Evolutionary conservation across 2,329 filamentous ascomycete genomes (phyloP), one percentile per base, ranked within the genome.

Genomic region (Myriangium duriaei): DNA sequence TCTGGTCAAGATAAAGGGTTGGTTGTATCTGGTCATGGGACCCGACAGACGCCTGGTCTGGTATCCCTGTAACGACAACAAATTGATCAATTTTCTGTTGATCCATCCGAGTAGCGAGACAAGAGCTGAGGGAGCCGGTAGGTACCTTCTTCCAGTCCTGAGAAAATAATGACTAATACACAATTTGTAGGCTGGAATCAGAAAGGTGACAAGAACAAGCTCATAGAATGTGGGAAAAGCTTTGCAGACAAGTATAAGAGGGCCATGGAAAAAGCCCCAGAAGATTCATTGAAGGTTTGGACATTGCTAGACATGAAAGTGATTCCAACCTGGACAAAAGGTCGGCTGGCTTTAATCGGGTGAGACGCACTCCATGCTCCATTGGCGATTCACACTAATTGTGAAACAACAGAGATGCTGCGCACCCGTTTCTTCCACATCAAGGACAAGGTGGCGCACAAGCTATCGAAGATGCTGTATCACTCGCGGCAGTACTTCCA

Each of bases 391-490:
- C n/a, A n/a, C n/a, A n/a, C n/a, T n/a, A n/a, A n/a, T n/a, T n/a
- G n/a, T n/a, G n/a, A n/a, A n/a, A n/a, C n/a, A n/a, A n/a, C n/a
- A n/a, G 79, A 0, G 78, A 82, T 50, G 75, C 78, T 0, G 78
- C 75, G 0, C 78, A 83, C 51, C 76, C 78, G 0, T 80, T 81
- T 48, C 58, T 76, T 0, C 78, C 76, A 11, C 69, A 74, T 43
- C 72, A 75, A 54, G 74, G 68, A 0, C 74, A 78, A 50, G 77
- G 76, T 2, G 77, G 68, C 6, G 74, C 60, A 0, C 62, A 72
- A 40, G 78, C 79, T 0, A 79, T 82, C 30, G 78, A 83, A 51
- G 79, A 83, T 44, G 76, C 69, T 0, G 71, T 69, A 0, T 67
- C 74, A 0, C 51, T 83, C 1, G 67, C 64, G 1, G 67, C 69